A percentile compares a stretch with the other conserved stretches of the same genome.
phyloP scores from a whole-genome alignment of 768 basidiomycete species.

The Sistotremastrum suecicum region DNA sequence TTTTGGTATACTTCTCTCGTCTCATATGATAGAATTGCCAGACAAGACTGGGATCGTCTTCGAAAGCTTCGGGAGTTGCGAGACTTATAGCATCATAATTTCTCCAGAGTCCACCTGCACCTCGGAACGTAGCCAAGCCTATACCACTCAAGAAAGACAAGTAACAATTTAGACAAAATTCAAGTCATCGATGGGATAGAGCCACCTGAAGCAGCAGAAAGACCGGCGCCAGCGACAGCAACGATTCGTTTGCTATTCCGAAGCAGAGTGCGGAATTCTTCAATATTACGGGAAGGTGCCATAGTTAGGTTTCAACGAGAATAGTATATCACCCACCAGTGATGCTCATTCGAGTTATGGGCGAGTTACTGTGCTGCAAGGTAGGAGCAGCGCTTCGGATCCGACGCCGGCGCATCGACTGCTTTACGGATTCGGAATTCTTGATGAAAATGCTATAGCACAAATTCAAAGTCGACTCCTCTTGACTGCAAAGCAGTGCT shows the following conservation, averaged over 20 bases:
- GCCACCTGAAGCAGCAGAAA: constrained; percentile 51
- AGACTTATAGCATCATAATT: constrained; percentile 34
- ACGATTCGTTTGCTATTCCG: constrained; percentile 21
- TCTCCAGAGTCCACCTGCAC: constrained; percentile 36
- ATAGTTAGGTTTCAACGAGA: too few relatives aligned
- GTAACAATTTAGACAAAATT: too few relatives aligned
- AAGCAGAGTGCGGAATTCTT: constrained; percentile 12
- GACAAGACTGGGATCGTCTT: constrained; percentile 30
- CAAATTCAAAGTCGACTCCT: too few relatives aligned
- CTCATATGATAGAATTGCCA: constrained; percentile 60
- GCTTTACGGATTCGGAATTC: too few relatives aligned
- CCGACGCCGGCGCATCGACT: too few relatives aligned
- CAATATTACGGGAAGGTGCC: constrained; percentile 7
- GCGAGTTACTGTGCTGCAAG: too few relatives aligned
- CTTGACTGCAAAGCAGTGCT: too few relatives aligned
- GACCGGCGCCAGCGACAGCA: constrained; percentile 39
- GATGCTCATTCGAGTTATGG: too few relatives aligned
- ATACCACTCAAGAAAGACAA: not conserved
- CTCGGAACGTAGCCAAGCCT: constrained; percentile 35
- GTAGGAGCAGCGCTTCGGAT: too few relatives aligned
- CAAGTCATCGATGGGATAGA: not conserved
- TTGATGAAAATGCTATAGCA: too few relatives aligned
- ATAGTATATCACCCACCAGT: too few relatives aligned
- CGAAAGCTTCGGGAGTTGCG: constrained; percentile 40
- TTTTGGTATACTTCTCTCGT: constrained; percentile 28